phyloP scores from a whole-genome alignment of 257 asterid genomes.

The Lycium ferocissimum region DNA sequence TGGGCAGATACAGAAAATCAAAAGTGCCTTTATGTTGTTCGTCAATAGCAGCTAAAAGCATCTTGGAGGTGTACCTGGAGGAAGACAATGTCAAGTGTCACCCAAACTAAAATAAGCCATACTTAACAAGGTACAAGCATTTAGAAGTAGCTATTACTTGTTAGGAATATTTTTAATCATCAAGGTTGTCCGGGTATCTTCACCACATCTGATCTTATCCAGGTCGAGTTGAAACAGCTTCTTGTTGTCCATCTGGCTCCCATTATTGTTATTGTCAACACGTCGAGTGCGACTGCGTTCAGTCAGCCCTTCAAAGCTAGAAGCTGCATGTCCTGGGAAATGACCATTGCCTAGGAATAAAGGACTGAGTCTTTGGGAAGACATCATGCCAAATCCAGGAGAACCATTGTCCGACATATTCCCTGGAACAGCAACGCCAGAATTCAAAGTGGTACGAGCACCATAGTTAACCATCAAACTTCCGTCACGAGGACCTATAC shows the following conservation, averaged over 20 bases:
- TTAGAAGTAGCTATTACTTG: slow-evolving; percentile 55
- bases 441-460: slow-evolving; percentile 35
- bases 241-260: slow-evolving; percentile 54
- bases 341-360: slow-evolving; percentile 42
- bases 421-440: slow-evolving; percentile 41
- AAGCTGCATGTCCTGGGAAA: slow-evolving; percentile 40
- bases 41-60: slow-evolving; percentile 73
- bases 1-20: slow-evolving; percentile 85
- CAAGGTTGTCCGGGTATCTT: slow-evolving; percentile 73
- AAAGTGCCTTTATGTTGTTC: slow-evolving; percentile 73
- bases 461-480: slow-evolving; percentile 45
- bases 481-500: slow-evolving; percentile 38
- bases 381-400: slow-evolving; percentile 51
- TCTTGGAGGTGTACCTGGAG: slow-evolving; percentile 79
- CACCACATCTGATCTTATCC: slow-evolving; percentile 66
- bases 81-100: slow-evolving; percentile 15
- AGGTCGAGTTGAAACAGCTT: slow-evolving; percentile 67
- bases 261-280: slow-evolving; percentile 43
- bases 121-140: background rate
- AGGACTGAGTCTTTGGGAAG: slow-evolving; percentile 51
- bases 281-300: slow-evolving; percentile 50
- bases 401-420: slow-evolving; percentile 49
- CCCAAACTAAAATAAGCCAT: background rate
- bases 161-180: slow-evolving; percentile 89
- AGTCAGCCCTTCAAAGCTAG: slow-evolving; percentile 47